Conservation (phyloP, 805 yeast genomes). For the Kuraishia hungarica region DNA sequence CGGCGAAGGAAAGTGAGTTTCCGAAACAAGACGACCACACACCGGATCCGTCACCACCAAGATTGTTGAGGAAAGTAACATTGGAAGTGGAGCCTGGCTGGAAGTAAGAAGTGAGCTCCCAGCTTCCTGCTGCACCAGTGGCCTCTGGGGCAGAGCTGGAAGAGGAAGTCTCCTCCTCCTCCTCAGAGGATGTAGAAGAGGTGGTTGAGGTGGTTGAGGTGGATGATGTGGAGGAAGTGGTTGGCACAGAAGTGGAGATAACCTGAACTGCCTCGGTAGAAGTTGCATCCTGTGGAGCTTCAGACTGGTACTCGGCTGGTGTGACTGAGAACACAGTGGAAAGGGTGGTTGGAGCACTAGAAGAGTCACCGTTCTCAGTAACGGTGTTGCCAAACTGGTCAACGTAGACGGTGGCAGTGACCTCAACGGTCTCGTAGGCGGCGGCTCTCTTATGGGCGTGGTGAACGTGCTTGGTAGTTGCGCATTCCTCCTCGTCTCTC, state of each 20-base stretch:
- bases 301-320: constrained; percentile 9
- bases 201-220: constrained; percentile 9
- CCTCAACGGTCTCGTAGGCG: constrained; percentile 57
- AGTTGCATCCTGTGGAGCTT: background rate
- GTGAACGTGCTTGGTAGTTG: constrained; percentile 34
- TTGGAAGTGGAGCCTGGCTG: constrained; percentile 64
- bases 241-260: constrained; percentile 1
- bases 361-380: constrained; percentile 17
- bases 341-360: constrained; percentile 20
- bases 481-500: constrained; percentile 33
- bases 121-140: constrained; percentile 38
- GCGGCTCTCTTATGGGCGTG: constrained; percentile 53
- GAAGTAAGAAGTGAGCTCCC: constrained; percentile 75
- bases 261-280: background rate
- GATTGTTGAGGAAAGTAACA: constrained; percentile 75
- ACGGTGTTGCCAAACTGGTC: constrained; percentile 45
- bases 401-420: constrained; percentile 71
- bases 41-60: constrained; percentile 88
- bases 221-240: constrained; percentile 12
- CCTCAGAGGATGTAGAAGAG: constrained; percentile 10
- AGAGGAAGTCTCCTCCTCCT: constrained; percentile 12
- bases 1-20: constrained; percentile 82
- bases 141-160: constrained; percentile 27
- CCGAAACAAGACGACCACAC: constrained; percentile 82
- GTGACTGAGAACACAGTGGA: constrained; percentile 13